Base-by-base conservation (phyloP, 805 yeast genomes). In the Yarrowia phangngaensis region DNA sequence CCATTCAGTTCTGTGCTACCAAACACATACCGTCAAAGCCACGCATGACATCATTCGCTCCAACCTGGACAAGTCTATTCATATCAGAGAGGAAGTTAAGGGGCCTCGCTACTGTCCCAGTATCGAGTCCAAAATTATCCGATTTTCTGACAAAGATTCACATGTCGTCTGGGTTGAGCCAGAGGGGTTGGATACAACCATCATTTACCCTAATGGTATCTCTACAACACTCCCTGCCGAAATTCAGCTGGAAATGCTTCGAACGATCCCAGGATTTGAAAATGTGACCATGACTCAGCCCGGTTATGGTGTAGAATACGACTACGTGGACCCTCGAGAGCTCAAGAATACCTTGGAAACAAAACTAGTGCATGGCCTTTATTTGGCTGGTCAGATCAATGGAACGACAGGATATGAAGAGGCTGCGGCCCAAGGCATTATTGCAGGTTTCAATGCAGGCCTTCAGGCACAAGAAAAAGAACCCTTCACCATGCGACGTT, bases 341-440 rank as follows among this genome's bases (percentile, higher is more conserved):
- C 70, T 92, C 50, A 72, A 73, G 48, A 74, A 71, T 34, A 84
- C 94, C 0, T 65, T 92, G 36, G 95, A 90, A 60, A 86, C 97
- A 0, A 88, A 86, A 58, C 64, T 75, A 3, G 78, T 92, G 2
- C 66, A 72, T 8, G 97, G 97, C 0, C 65, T 92, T 27, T 92
- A 68, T 62, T 69, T 92, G 34, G 99, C 98, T 0, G 99, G 99
- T 1, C 99, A 92, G 64, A 92, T 92, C 31, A 92, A 92, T 61
- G 99, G 99, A 24, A 92, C 99, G 0, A 92, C 99, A 0, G 99
- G 99, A 0, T 92, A 92, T 59, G 99, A 92, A 67, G 99, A 92
- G 63, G 99, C 99, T 0, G 95, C 96, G 2, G 84, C 97, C 0
- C 98, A 92, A 60, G 99, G 99, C 1, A 73, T 87, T 48, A 68